Conservation (phyloP, 441 rosid genomes). For the Erysimum cheiri region DNA sequence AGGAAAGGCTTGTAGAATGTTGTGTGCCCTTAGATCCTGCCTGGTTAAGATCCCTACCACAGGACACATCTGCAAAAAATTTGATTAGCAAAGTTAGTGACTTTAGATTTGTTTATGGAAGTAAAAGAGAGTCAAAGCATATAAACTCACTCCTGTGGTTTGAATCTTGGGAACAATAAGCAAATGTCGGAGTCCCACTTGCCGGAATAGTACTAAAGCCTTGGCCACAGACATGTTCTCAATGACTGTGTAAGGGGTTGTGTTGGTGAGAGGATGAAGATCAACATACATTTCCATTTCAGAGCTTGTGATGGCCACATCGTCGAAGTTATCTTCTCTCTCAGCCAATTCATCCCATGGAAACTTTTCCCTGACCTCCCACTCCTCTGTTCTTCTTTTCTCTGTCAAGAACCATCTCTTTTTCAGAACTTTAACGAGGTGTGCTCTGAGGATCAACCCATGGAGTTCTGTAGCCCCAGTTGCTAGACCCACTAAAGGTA, state of each 20-base stretch:
- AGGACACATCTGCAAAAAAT: slow-evolving; percentile 60
- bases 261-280: slow-evolving; percentile 90
- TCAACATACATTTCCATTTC: slow-evolving; percentile 87
- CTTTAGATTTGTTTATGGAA: slow-evolving; percentile 1
- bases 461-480: slow-evolving; percentile 56
- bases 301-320: slow-evolving; percentile 61
- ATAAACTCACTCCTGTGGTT: slow-evolving; percentile 75
- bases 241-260: slow-evolving; percentile 84
- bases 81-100: slow-evolving; percentile 6
- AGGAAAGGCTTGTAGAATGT: slow-evolving; percentile 83
- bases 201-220: slow-evolving; percentile 85
- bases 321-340: slow-evolving; percentile 69
- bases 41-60: slow-evolving; percentile 83
- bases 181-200: slow-evolving; percentile 80
- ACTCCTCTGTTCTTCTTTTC: slow-evolving; percentile 79
- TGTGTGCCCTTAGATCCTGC: slow-evolving; percentile 76
- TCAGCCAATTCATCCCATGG: slow-evolving; percentile 82
- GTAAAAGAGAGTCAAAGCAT: slow-evolving; percentile 5
- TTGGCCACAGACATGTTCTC: slow-evolving; percentile 90
- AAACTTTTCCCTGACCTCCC: slow-evolving; percentile 82
- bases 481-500: slow-evolving; percentile 27
- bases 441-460: slow-evolving; percentile 86
- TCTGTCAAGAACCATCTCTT: slow-evolving; percentile 84
- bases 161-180: slow-evolving; percentile 78
- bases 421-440: slow-evolving; percentile 64